phyloP scores from a whole-genome alignment of 345 rosid species.

The Camelina sativa region DNA sequence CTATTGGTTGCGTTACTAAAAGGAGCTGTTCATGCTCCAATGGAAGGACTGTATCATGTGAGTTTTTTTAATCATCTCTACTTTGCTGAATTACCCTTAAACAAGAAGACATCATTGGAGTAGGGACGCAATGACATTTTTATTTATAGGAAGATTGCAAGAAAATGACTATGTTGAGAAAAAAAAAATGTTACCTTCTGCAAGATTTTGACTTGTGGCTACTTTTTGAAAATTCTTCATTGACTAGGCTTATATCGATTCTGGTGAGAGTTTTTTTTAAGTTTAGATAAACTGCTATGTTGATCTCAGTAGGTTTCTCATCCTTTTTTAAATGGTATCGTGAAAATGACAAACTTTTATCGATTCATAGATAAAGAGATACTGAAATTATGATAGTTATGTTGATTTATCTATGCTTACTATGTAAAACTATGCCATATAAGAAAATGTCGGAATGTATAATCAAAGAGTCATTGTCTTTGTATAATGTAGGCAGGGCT shows the following conservation, averaged over 20 bases:
- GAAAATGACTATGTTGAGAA: not conserved
- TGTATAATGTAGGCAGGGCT: slow-evolving; percentile 71
- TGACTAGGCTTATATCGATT: not conserved
- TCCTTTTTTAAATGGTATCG: too few species aligned
- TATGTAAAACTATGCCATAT: too few species aligned
- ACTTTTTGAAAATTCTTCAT: not conserved
- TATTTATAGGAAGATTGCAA: not conserved
- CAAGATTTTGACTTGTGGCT: not conserved
- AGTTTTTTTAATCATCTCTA: slow-evolving; percentile 4
- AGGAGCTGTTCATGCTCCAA: slow-evolving; percentile 98
- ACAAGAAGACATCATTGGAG: too few species aligned
- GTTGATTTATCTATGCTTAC: too few species aligned
- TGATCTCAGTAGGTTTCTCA: too few species aligned
- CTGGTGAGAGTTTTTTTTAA: not conserved
- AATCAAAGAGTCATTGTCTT: not conserved
- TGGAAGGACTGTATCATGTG: slow-evolving; percentile 97
- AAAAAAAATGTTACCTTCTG: too few species aligned
- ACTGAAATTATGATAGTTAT: not conserved
- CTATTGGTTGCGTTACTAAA: slow-evolving; percentile 89
- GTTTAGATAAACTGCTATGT: too few species aligned
- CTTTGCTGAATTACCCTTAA: too few species aligned
- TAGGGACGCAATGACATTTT: too few species aligned
- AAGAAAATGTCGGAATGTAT: not conserved
- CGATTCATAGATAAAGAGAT: not conserved
- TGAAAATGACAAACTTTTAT: not conserved